Conservation (phyloP, 1,284 basidiomycete species). For the Fomitiporia mediterranea region DNA sequence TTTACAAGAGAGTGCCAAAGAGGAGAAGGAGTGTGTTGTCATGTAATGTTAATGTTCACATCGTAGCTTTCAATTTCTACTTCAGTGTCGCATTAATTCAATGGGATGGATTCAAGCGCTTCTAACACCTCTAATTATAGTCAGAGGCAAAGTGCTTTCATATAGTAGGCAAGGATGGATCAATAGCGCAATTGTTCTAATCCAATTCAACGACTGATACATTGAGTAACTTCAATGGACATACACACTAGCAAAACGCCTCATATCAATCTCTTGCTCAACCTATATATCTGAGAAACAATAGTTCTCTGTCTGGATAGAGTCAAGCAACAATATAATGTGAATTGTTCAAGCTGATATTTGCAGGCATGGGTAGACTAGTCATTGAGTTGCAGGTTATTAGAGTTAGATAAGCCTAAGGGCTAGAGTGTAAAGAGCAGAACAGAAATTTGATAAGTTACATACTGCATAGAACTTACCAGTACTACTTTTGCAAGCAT, state of each 20-base stretch:
- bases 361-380: no score
- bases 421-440: no score
- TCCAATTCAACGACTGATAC: neutral
- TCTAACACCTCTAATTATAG: neutral
- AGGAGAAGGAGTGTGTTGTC: conserved; percentile 13
- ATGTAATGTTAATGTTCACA: conserved; percentile 6
- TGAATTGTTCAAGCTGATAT: no score
- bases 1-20: conserved; percentile 14
- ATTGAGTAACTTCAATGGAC: neutral
- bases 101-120: neutral
- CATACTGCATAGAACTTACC: no score
- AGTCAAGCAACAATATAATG: conserved; percentile 50
- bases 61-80: neutral
- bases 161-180: no score
- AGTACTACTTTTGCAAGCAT: no score
- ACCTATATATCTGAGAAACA: conserved; percentile 59
- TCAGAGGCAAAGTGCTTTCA: no score
- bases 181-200: neutral
- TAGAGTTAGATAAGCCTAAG: no score
- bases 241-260: neutral
- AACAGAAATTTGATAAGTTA: no score
- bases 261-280: conserved; percentile 32
- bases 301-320: conserved; percentile 46
- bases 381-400: no score
- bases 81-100: neutral